These are phyloP conservation scores for Platanus orientalis DNA, from an alignment of 164 flowering plant species.

Conservation along the genomic window DNA sequence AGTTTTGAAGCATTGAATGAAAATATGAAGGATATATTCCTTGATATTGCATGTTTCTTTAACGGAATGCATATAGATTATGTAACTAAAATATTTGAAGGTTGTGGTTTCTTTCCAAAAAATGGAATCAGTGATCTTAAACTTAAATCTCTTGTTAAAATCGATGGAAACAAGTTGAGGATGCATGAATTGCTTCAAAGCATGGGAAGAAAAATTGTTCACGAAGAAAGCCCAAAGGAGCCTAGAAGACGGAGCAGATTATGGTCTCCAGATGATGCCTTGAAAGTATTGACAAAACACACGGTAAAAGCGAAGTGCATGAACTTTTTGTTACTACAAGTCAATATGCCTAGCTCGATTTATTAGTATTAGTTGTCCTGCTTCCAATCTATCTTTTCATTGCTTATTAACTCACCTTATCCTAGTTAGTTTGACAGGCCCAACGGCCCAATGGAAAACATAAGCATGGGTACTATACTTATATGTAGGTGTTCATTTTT, in stretches of 20 bases:
- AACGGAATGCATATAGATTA: background rate
- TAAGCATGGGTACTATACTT: too few species aligned
- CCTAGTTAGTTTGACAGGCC: too few species aligned
- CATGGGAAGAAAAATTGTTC: slow-evolving; percentile 2
- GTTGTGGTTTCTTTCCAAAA: slow-evolving; percentile 1
- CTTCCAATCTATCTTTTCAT: too few species aligned
- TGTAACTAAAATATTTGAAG: background rate
- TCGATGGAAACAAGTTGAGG: background rate
- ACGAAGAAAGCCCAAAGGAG: background rate
- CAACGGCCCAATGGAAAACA: too few species aligned
- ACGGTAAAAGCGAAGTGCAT: slow-evolving; percentile 1
- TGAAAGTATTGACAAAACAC: slow-evolving; percentile 1
- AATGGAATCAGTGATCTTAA: background rate
- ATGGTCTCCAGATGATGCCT: slow-evolving; percentile 9
- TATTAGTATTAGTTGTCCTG: too few species aligned
- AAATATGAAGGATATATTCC: background rate
- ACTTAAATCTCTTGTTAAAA: background rate
- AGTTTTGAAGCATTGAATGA: slow-evolving; percentile 7
- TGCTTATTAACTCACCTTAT: too few species aligned
- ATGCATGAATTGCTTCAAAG: slow-evolving; percentile 2
- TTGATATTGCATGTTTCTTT: slow-evolving; percentile 4
- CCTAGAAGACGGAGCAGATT: slow-evolving; percentile 6
- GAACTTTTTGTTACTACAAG: too few species aligned
- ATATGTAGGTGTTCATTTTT: too few species aligned
- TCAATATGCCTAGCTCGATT: too few species aligned